phyloP scores from a whole-genome alignment of 768 basidiomycete genomes.

The Trametes gibbosa region DNA sequence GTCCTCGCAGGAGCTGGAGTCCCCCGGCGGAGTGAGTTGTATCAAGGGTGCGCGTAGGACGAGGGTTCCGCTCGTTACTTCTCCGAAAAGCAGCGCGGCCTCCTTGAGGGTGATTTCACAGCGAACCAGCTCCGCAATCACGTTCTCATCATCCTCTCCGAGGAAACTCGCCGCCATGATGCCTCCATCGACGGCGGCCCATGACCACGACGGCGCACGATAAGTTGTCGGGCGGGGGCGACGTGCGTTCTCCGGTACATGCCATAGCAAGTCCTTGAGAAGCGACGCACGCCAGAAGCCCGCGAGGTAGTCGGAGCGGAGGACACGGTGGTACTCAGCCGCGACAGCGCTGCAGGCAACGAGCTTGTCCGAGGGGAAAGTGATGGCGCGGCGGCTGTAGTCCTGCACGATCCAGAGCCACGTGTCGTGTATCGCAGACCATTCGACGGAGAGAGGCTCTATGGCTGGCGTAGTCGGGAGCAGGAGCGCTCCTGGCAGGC shows the following conservation, averaged over 20 bases:
- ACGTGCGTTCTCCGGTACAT: background rate
- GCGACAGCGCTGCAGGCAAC: conserved; percentile 12
- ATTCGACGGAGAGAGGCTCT: background rate
- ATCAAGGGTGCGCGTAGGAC: background rate
- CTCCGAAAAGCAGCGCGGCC: background rate
- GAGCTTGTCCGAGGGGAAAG: conserved; percentile 14
- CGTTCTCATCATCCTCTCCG: background rate
- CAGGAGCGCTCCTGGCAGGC: background rate
- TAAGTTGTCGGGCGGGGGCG: background rate
- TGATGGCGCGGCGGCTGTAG: conserved; percentile 4
- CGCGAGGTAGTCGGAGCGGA: conserved; percentile 9
- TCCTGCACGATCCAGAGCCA: conserved; percentile 5
- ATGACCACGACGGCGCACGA: background rate
- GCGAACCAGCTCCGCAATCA: background rate
- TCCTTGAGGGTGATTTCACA: background rate
- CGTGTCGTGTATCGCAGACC: background rate
- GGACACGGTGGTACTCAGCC: conserved; percentile 6
- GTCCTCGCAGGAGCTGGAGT: background rate
- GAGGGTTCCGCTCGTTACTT: background rate
- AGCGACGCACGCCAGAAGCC: conserved; percentile 9
- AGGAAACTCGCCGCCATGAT: background rate
- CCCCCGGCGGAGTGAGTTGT: background rate
- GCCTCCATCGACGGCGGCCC: background rate
- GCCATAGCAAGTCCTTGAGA: conserved; percentile 8
- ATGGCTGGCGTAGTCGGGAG: background rate